These are phyloP conservation scores for Termitomyces sp. DNA, from an alignment of 768 basidiomycete genomes.

Conservation along the genomic window DNA sequence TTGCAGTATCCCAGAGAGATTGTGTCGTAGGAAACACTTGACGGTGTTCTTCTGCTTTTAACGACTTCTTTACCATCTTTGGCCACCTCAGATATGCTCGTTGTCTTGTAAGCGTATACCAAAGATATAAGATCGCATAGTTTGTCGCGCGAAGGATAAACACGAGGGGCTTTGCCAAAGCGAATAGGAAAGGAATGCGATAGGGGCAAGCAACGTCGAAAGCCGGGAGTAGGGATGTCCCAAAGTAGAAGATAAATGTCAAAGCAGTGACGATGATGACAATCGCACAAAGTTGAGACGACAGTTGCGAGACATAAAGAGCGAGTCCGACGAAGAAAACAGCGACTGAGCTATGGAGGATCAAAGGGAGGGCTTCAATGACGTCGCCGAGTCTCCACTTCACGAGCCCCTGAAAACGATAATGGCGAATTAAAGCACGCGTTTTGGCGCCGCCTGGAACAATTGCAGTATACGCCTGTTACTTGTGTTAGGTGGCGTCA, in stretches of 20 bases:
- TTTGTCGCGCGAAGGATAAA: not conserved
- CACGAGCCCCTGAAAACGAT: conserved; percentile 8
- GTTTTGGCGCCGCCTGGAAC: not conserved
- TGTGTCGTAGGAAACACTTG: not conserved
- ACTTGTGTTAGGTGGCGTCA: not conserved
- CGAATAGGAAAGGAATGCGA: not conserved
- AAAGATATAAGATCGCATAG: not conserved
- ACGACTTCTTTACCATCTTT: not conserved
- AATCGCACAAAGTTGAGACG: not conserved
- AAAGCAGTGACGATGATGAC: not conserved
- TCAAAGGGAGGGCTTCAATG: conserved; percentile 11
- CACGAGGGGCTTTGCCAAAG: not conserved
- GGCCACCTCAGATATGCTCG: not conserved
- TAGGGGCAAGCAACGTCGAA: not conserved
- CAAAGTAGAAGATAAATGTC: conserved; percentile 1
- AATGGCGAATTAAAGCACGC: conserved; percentile 2
- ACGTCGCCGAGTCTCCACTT: conserved; percentile 9
- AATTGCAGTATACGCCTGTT: conserved; percentile 2
- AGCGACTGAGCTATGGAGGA: conserved; percentile 12
- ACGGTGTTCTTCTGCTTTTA: not conserved
- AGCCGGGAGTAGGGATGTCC: not conserved
- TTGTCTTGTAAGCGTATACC: not conserved
- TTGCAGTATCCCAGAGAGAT: not conserved
- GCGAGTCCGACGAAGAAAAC: conserved; percentile 18
- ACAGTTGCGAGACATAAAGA: conserved; percentile 2